Evolutionary conservation across 139 green algal genomes (phyloP), one percentile per base, ranked within the genome.

Genomic region (Chlamydomonas asymmetrica): DNA sequence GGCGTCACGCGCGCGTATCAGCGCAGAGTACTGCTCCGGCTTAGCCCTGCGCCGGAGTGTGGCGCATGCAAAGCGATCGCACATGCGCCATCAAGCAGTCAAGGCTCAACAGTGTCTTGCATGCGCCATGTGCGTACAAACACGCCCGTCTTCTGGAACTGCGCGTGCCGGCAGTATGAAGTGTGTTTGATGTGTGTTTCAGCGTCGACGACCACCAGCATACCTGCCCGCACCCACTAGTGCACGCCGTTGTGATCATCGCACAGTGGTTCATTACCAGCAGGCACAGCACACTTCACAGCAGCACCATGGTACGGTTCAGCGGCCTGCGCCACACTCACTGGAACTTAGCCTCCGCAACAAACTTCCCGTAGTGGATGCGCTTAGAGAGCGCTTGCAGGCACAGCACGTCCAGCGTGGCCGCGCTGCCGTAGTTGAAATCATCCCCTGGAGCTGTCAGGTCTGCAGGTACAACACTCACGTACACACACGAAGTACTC

Each of bases 341-440:
- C 87, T 76, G 80, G 84, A 98, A 99, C 87, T 99, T 99, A 64
- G 94, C 92, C 79, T 99, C 97, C n/a, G 97, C 97, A 31, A 99
- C 96, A 81, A 98, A 99, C 71, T 96, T 98, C 63, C 97, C 97
- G 72, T 97, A 99, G 84, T 99, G 97, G 56, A 99, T 97, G 61
- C 97, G 91, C 78, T 95, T 96, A 40, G 92, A 98, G 32, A 99
- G 87, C 3, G 96, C 93, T 87, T 99, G 77, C 62, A 97, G 79
- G 63, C 79, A 89, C 5, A 84, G 57, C 38, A 97, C 88, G 60
- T 97, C 93, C 66, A 86, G 71, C 61, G 94, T 94, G 25, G 88
- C 92, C 20, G 91, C 69, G 20, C 87, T 95, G 16, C 96, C 96
- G 70, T 99, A 98, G 89, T 99, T 99, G 84, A 81, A 83, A 78